Percentiles rank a stretch among this genome's conserved stretches.
phyloP scores from a whole-genome alignment of 768 basidiomycete species.

The Collybia sordida region DNA sequence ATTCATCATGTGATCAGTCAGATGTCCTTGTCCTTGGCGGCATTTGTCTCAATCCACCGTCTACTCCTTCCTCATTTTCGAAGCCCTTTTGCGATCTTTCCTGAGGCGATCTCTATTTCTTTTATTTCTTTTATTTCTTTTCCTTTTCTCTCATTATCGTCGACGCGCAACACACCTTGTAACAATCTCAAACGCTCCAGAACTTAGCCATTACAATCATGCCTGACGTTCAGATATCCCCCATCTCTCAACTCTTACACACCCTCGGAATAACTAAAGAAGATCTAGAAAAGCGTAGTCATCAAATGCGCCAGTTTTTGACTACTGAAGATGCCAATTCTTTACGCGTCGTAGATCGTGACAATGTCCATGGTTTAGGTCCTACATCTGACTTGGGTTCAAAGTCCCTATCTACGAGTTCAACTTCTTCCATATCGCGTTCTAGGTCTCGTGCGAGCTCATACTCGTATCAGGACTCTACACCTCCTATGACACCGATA shows the following conservation, averaged over 20 bases:
- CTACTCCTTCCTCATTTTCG: conserved; percentile 9
- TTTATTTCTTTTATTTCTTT: conserved; percentile 11
- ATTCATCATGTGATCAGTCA: too few relatives aligned
- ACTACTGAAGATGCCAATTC: conserved; percentile 49
- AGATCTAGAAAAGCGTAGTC: conserved; percentile 67
- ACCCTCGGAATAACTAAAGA: conserved; percentile 77
- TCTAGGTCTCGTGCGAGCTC: conserved; percentile 46
- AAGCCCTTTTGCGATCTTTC: background rate
- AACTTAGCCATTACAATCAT: conserved; percentile 21
- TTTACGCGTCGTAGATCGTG: conserved; percentile 43
- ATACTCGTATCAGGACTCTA: conserved; percentile 49
- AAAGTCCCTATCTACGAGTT: conserved; percentile 33
- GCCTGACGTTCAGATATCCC: conserved; percentile 50
- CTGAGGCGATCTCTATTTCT: background rate
- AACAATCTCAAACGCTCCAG: conserved; percentile 8
- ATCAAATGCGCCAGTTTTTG: conserved; percentile 81
- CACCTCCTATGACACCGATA: conserved; percentile 61
- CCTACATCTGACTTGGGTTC: conserved; percentile 33
- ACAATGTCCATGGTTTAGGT: conserved; percentile 30
- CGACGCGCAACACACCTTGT: background rate
- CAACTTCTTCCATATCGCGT: conserved; percentile 38
- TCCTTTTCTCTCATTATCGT: conserved; percentile 12
- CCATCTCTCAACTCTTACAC: conserved; percentile 70
- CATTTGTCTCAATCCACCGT: conserved; percentile 1
- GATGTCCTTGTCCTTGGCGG: background rate